Evolutionary conservation across 78 protist species (phyloP).

Genomic region (slime mould (Dictyostelium discoideum)): dicty_2.7 NC_007091.3:3627001-3627500

Average conservation of each 20-base stretch:
- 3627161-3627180: constrained; percentile 37
- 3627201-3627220: not conserved
- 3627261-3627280: not conserved
- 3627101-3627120: constrained; percentile 54
- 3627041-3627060: constrained; percentile 38
- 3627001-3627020: constrained; percentile 40
- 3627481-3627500: constrained; percentile 6
- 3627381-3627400: constrained; percentile 43
- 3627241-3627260: not conserved
- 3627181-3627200: not conserved
- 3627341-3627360: not conserved
- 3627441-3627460: constrained; percentile 62
- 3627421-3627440: not conserved
- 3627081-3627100: constrained; percentile 55
- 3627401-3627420: not conserved
- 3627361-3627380: not conserved
- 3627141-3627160: constrained; percentile 42
- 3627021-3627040: not conserved
- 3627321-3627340: not conserved
- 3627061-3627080: not conserved
- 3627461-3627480: constrained; percentile 37
- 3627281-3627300: not conserved
- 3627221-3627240: not conserved
- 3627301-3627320: constrained; percentile 8
- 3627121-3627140: constrained; percentile 17